Percentiles rank a stretch among this genome's conserved stretches.
phyloP scores from a whole-genome alignment of 2,329 filamentous ascomycete species.

The Xylaria hypoxylon region DNA sequence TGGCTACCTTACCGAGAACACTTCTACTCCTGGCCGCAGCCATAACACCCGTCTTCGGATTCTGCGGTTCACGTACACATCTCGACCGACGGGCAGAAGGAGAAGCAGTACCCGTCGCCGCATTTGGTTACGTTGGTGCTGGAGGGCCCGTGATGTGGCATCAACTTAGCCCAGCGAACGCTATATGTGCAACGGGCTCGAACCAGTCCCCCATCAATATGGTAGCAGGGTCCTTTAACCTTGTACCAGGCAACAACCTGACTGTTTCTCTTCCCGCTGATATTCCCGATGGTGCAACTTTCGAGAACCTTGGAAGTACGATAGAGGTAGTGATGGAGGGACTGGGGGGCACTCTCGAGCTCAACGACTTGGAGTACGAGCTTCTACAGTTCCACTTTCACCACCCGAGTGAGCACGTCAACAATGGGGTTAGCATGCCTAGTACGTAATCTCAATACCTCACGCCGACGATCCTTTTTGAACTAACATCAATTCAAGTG shows the following conservation, averaged over 20 bases:
- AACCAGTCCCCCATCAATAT: slow-evolving; percentile 71
- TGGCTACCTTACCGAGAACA: slow-evolving; percentile 38
- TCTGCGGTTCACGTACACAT: slow-evolving; percentile 50
- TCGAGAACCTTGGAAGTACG: slow-evolving; percentile 69
- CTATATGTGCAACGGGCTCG: slow-evolving; percentile 62
- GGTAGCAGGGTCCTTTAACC: slow-evolving; percentile 52
- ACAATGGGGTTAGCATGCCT: slow-evolving; percentile 58
- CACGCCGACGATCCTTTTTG: not conserved
- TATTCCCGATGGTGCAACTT: slow-evolving; percentile 56
- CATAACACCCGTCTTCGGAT: slow-evolving; percentile 46
- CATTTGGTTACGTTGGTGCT: slow-evolving; percentile 50
- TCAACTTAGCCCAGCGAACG: slow-evolving; percentile 56
- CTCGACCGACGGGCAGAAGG: slow-evolving; percentile 48
- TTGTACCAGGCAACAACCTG: slow-evolving; percentile 50
- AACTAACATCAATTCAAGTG: slow-evolving; percentile 48
- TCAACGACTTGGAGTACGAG: slow-evolving; percentile 53
- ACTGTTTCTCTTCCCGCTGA: slow-evolving; percentile 57
- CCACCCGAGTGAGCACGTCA: slow-evolving; percentile 61
- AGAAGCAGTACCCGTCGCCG: slow-evolving; percentile 46
- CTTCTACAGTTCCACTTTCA: slow-evolving; percentile 64
- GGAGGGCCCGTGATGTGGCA: slow-evolving; percentile 53
- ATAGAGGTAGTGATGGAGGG: slow-evolving; percentile 66
- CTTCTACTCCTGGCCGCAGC: slow-evolving; percentile 46
- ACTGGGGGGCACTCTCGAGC: slow-evolving; percentile 51
- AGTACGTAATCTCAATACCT: slow-evolving; percentile 49